phyloP scores from a whole-genome alignment of 345 rosid species.

The Eutrema yunnanense region DNA sequence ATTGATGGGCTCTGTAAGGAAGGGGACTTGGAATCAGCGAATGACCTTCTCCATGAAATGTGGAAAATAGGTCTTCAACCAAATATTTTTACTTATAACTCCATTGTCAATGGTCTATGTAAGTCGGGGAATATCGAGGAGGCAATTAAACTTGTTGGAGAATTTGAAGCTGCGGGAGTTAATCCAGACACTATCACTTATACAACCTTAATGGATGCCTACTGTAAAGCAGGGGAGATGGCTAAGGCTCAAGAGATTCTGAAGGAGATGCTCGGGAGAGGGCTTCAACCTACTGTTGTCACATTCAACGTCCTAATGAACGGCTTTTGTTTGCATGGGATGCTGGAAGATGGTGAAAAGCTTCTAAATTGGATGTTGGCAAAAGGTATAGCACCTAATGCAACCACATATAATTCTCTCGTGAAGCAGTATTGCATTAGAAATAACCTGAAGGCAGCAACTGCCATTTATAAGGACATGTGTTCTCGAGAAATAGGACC shows the following conservation, averaged over 20 bases:
- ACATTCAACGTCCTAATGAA: constrained; percentile 90
- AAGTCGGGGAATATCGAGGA: constrained; percentile 59
- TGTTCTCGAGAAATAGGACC: constrained; percentile 53
- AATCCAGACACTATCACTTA: constrained; percentile 65
- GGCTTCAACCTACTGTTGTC: constrained; percentile 65
- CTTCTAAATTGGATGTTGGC: constrained; percentile 82
- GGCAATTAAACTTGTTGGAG: constrained; percentile 70
- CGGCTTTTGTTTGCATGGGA: constrained; percentile 78
- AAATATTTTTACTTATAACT: constrained; percentile 69
- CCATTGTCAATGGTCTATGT: constrained; percentile 77
- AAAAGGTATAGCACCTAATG: constrained; percentile 72
- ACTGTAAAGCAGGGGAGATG: constrained; percentile 71
- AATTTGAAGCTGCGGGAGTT: constrained; percentile 56
- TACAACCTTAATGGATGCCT: constrained; percentile 80
- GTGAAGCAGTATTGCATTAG: constrained; percentile 67
- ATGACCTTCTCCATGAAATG: constrained; percentile 89
- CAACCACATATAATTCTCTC: constrained; percentile 71
- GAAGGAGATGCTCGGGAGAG: constrained; percentile 66
- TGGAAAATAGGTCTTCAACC: constrained; percentile 63
- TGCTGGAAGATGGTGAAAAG: constrained; percentile 73
- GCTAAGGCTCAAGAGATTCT: constrained; percentile 57
- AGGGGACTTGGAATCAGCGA: constrained; percentile 79
- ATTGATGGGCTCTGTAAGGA: constrained; percentile 82
- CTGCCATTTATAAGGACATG: constrained; percentile 55
- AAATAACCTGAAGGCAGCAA: constrained; percentile 47